Percentiles rank a stretch among this genome's conserved stretches.
Conservation (phyloP, 495 filamentous ascomycete species). For the Penicillium salamii region DNA sequence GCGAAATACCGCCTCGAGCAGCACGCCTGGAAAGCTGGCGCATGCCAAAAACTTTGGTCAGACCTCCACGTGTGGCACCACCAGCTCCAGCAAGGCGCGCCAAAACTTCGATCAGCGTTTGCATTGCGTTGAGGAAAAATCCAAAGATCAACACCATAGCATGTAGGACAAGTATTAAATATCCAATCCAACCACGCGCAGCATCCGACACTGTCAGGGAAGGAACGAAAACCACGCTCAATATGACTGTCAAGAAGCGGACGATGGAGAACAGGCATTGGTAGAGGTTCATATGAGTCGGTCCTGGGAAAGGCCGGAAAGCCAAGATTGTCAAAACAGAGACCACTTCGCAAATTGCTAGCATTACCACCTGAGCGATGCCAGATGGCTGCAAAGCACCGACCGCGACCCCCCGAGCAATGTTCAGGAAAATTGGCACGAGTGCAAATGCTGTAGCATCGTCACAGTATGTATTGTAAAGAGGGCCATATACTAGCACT, state of each 20-base stretch:
- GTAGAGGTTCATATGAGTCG: constrained; percentile 97
- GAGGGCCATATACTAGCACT: constrained; percentile 82
- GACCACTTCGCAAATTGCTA: constrained; percentile 92
- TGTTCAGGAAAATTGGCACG: constrained; percentile 77
- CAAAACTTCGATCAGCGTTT: constrained; percentile 83
- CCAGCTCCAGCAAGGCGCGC: constrained; percentile 79
- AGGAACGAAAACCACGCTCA: constrained; percentile 86
- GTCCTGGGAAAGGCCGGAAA: constrained; percentile 83
- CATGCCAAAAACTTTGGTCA: constrained; percentile 88
- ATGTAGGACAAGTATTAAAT: constrained; percentile 84
- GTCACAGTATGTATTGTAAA: constrained; percentile 96
- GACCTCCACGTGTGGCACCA: constrained; percentile 77
- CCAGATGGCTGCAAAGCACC: constrained; percentile 91
- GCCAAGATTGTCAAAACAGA: constrained; percentile 83
- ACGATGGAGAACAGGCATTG: constrained; percentile 80
- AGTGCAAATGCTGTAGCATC: constrained; percentile 86
- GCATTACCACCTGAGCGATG: constrained; percentile 83
- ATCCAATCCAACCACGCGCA: constrained; percentile 90
- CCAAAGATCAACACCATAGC: constrained; percentile 85
- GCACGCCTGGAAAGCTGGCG: constrained; percentile 82
- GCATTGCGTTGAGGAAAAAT: constrained; percentile 88
- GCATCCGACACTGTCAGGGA: constrained; percentile 72
- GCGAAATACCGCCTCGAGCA: constrained; percentile 57
- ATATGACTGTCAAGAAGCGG: constrained; percentile 72
- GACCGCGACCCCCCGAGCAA: constrained; percentile 83